phyloP scores from a whole-genome alignment of 345 rosid genomes.

The Aquilaria sinensis region DNA sequence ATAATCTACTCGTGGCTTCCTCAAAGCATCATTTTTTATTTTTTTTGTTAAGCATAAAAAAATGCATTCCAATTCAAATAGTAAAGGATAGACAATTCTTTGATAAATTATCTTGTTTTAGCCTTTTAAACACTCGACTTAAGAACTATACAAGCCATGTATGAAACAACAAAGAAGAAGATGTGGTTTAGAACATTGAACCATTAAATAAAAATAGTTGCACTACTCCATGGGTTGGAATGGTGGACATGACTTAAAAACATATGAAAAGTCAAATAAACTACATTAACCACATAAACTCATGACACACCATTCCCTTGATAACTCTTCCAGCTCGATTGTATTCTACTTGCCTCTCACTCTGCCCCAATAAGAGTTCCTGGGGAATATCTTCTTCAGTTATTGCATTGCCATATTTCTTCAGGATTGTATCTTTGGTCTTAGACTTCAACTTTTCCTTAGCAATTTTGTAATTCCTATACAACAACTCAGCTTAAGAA shows the following conservation, averaged over 20 bases:
- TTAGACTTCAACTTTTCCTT: conserved; percentile 46
- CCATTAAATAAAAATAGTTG: background rate
- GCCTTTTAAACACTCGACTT: no score
- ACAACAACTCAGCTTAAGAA: conserved; percentile 69
- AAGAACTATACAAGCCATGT: no score
- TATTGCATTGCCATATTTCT: conserved; percentile 66
- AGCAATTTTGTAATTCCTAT: conserved; percentile 39
- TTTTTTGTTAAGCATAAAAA: no score
- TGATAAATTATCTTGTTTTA: no score
- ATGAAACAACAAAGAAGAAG: no score
- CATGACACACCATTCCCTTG: conserved; percentile 47
- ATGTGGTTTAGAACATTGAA: background rate
- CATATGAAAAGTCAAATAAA: no score
- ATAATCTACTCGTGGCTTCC: background rate
- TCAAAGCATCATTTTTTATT: no score
- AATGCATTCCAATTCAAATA: no score
- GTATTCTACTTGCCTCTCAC: conserved; percentile 68
- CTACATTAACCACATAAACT: no score
- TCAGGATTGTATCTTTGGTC: conserved; percentile 53
- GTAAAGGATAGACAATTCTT: no score
- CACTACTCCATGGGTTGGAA: background rate
- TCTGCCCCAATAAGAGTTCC: conserved; percentile 74
- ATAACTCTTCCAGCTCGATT: conserved; percentile 68
- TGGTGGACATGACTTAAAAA: background rate
- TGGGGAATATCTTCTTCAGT: conserved; percentile 49